Base-by-base conservation (phyloP, 805 yeast species). In the Diddensiella transvaalensis region DNA sequence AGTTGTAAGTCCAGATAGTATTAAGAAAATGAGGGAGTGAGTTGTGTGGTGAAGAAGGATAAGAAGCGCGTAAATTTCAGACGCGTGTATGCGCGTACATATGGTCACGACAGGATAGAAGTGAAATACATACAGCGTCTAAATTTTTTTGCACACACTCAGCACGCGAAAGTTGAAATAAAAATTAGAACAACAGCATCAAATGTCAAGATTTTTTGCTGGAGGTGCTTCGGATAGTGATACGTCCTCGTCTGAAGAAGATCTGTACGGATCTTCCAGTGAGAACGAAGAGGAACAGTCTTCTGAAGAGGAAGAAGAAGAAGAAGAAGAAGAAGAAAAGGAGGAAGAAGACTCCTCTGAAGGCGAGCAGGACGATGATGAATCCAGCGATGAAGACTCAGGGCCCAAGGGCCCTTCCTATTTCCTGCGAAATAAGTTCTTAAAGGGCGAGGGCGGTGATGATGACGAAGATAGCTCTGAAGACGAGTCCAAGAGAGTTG, bases 141-240 rank as follows among this genome's bases (percentile, higher is more conserved):
- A n/a, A n/a, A n/a, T n/a, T n/a, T n/a, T n/a, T n/a, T n/a, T n/a
- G n/a, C n/a, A n/a, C n/a, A n/a, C n/a, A n/a, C n/a, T n/a, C n/a
- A n/a, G n/a, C n/a, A n/a, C n/a, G n/a, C n/a, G n/a, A n/a, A n/a
- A n/a, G n/a, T n/a, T n/a, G n/a, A n/a, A n/a, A n/a, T n/a, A n/a
- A n/a, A n/a, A n/a, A n/a, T n/a, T n/a, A n/a, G n/a, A n/a, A n/a
- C n/a, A n/a, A n/a, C n/a, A n/a, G n/a, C n/a, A n/a, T n/a, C n/a
- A n/a, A 26, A 89, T 89, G 96, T 88, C 98, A 60, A 86, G 96
- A 73, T 91, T 93, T 79, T 93, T 93, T 75, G 81, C 82, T 47
- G 70, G 80, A 22, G 72, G 70, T 21, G 61, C 66, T 36, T 77
- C 75, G 54, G 71, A 77, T 51, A 77, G 80, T 57, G 82, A 80